Evolutionary conservation across 192 early-diverging fungal genomes (phyloP), one percentile per base, ranked within the genome.

Genomic region (Backusella morwellensis): DNA sequence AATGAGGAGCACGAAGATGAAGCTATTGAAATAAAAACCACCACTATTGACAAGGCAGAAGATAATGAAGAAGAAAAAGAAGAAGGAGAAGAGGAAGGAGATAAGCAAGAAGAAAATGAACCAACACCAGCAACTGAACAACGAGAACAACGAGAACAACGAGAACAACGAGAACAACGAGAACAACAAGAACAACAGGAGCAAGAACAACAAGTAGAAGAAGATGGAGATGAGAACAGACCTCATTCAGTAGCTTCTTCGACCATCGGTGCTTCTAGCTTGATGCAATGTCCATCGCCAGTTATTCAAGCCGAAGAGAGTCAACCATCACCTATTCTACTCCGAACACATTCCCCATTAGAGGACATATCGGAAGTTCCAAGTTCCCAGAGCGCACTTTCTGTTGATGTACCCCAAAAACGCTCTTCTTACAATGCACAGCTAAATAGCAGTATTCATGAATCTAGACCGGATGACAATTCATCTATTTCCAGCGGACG

Each of bases 301-400:
- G 11, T 12, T 11, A 21, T 56, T n/a, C 21, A n/a, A 11, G 9
- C 21, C 0, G 56, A 63, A 26, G 56, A 63, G 11, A 63, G 9
- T 14, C 56, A 26, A 29, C 56, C 23, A 8, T 63, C 56, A 9
- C 23, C 56, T 26, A 29, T 63, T 63, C 23, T 63, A 29, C 56
- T 32, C 12, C 7, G 23, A 63, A 4, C 23, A 63, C 21, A 63
- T 3, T 63, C 56, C 29, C 56, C 56, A 21, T 29, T 63, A 29
- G 56, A 63, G 12, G 56, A 63, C 26, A 63, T 63, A 26, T 63
- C 23, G 23, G 56, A 63, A 63, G 26, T 63, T 63, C 23, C 56
- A 63, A 63, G 56, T 63, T 63, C 56, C 56, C 56, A 63, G 56
- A 63, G 56, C 12, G 56, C 56, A 63, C 56, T 63, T 63, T 63